Conservation (phyloP, 1,284 basidiomycete genomes). For the Stygiomarasmius scandens region DNA sequence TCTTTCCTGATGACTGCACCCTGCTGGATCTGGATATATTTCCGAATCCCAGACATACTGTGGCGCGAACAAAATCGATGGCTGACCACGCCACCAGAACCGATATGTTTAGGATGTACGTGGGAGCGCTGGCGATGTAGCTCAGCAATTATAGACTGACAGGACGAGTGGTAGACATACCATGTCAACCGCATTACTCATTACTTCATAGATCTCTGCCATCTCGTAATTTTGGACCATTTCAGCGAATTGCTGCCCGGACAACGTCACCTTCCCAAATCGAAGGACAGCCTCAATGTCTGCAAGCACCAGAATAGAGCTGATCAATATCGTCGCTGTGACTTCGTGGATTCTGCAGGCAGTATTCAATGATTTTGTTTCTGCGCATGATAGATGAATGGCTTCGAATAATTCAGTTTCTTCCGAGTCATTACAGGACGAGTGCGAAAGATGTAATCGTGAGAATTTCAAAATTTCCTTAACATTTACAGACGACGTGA, state of each 20-base stretch:
- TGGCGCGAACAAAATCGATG: too few species aligned
- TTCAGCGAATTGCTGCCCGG: background rate
- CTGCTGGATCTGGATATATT: too few species aligned
- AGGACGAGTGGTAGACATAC: too few species aligned
- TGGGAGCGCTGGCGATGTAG: too few species aligned
- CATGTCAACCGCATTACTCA: background rate
- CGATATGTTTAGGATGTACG: too few species aligned
- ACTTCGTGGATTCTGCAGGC: background rate
- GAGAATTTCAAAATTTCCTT: background rate
- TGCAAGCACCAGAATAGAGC: background rate
- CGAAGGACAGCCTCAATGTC: background rate
- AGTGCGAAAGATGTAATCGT: background rate
- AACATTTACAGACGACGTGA: background rate
- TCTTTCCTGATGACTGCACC: too few species aligned
- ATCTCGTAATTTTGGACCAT: background rate
- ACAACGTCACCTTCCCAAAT: background rate
- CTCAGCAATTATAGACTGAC: too few species aligned
- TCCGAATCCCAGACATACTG: too few species aligned
- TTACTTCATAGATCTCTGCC: background rate
- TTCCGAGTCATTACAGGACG: background rate
- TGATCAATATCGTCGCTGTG: background rate
- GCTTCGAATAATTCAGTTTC: background rate
- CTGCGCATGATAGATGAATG: background rate
- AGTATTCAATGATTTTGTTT: background rate
- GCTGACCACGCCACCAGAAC: too few species aligned